Evolutionary conservation across 768 basidiomycete species (phyloP), one percentile per base, ranked within the genome.

Genomic region (Amanita brunnescens): DNA sequence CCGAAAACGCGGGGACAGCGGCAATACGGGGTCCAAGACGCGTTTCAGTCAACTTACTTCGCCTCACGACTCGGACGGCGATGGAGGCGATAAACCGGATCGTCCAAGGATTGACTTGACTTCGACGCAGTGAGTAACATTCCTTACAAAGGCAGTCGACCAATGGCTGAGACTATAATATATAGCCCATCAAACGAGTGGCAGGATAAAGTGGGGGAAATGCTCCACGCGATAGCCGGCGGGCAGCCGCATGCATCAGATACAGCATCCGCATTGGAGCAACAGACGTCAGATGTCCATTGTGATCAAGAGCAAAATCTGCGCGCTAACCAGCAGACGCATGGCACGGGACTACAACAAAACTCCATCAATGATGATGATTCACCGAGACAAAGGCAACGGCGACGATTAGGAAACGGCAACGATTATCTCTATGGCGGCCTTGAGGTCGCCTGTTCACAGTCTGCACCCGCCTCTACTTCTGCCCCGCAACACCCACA

Each of bases 111-210:
- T 73, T 10, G 76, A 81, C 55, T 58, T 81, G 21, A 72, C 77
- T 5, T 75, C 82, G 10, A 81, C 79, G 1, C 85, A 87, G 85
- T 85, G 62, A 54, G 82, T 71, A 26, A 38, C 35, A 21, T 9
- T 47, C 18, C 24, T 35, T 9, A 3, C 8, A 29, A 23, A 35
- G 29, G 21, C 18, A 24, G 5, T 39, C n/a, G 38, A n/a, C 12
- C 12, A 10, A 8, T 26, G 26, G 26, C 53, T 53, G 32, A 38
- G 54, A n/a, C 16, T 40, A n/a, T n/a, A n/a, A n/a, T n/a, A n/a
- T 49, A 32, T 53, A 89, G 86, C 56, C 87, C 87, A 14, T 85
- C 86, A 20, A 83, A 81, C 55, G 87, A 91, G 65, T 91, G 88
- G 88, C 89, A 91, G 64, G 86, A 87, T 58, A 70, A 72, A 40